Evolutionary conservation across 2,329 filamentous ascomycete genomes (phyloP).

Genomic region (Ascocoryne sarcoides): DNA sequence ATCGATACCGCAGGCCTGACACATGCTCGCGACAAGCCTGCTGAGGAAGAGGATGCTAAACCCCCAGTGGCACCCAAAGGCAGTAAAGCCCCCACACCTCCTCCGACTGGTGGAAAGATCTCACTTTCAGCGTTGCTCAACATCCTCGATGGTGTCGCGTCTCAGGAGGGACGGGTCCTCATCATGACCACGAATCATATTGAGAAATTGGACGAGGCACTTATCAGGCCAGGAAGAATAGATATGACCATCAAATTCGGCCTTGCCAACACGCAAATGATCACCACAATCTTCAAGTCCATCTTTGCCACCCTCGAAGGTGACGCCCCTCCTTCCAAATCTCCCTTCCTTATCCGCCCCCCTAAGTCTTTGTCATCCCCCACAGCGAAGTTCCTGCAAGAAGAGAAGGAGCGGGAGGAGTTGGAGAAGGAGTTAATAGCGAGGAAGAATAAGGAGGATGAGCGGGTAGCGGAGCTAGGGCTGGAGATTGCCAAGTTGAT

Average conservation of each 20-base stretch:
- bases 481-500: constrained; percentile 43
- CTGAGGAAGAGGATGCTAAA: constrained; percentile 7
- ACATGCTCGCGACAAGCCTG: constrained; percentile 30
- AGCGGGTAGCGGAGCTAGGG: constrained; percentile 34
- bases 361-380: not conserved
- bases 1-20: constrained; percentile 66
- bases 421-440: constrained; percentile 1
- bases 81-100: constrained; percentile 1
- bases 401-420: constrained; percentile 4
- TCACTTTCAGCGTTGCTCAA: constrained; percentile 60
- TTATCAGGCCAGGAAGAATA: constrained; percentile 54
- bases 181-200: constrained; percentile 65
- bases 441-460: constrained; percentile 1
- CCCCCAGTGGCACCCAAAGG: constrained; percentile 16
- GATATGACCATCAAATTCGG: constrained; percentile 51
- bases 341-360: not conserved
- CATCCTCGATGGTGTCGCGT: constrained; percentile 59
- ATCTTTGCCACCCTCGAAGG: constrained; percentile 32
- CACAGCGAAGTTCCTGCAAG: constrained; percentile 1
- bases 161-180: constrained; percentile 57
- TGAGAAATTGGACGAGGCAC: constrained; percentile 50
- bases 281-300: constrained; percentile 23
- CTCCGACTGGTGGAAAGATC: constrained; percentile 27
- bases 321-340: constrained; percentile 11
- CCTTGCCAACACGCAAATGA: constrained; percentile 22